These are phyloP conservation scores for Mycena rebaudengoi DNA, from an alignment of 768 basidiomycete species.

Conservation along the genomic window DNA sequence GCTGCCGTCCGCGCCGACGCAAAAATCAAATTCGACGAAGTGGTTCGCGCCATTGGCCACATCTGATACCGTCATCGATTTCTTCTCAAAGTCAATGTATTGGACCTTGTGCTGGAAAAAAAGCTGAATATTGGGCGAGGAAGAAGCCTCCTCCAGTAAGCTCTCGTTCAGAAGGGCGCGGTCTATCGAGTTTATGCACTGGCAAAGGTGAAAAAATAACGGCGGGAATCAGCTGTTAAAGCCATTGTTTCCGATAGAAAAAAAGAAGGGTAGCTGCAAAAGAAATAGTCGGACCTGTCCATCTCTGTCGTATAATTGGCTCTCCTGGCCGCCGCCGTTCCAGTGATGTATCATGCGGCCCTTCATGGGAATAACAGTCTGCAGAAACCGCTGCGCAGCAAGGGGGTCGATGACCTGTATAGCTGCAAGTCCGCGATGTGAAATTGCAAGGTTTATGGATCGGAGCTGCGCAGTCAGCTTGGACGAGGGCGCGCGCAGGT, in stretches of 20 bases:
- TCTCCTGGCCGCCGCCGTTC: constrained; percentile 74
- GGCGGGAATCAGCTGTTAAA: constrained; percentile 24
- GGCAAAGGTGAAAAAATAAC: constrained; percentile 36
- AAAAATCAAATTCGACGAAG: constrained; percentile 73
- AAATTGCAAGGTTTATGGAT: constrained; percentile 97
- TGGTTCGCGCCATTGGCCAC: constrained; percentile 50
- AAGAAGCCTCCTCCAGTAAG: constrained; percentile 80
- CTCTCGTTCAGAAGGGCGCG: constrained; percentile 87
- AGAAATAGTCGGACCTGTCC: constrained; percentile 71
- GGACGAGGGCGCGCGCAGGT: constrained; percentile 77
- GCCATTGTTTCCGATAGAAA: constrained; percentile 19
- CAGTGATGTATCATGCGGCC: constrained; percentile 93
- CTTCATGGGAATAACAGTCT: constrained; percentile 90
- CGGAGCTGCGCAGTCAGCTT: constrained; percentile 74
- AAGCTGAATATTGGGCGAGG: constrained; percentile 66
- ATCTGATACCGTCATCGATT: constrained; percentile 62
- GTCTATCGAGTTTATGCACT: constrained; percentile 97
- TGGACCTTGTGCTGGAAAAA: constrained; percentile 86
- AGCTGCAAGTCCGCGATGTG: constrained; percentile 91
- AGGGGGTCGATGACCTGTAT: constrained; percentile 81
- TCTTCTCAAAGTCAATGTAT: constrained; percentile 77
- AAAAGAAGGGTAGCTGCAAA: constrained; percentile 24
- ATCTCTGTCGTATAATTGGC: constrained; percentile 88
- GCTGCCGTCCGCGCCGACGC: constrained; percentile 93
- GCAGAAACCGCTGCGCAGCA: constrained; percentile 73